Evolutionary conservation across 2,329 filamentous ascomycete species (phyloP).

Genomic region (Sarocladium kiliense): DNA sequence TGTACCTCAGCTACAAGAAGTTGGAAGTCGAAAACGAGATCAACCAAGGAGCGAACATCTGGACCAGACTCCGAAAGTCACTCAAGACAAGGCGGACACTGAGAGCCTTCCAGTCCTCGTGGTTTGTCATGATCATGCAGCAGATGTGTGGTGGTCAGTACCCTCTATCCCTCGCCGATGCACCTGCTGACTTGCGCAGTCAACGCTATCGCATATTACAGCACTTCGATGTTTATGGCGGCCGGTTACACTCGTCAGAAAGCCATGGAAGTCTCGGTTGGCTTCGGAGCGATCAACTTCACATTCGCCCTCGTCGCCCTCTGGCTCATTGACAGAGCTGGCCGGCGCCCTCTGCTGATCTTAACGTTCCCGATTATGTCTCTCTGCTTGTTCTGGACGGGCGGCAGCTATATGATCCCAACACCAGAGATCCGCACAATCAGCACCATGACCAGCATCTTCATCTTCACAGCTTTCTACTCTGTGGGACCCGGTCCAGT

Average conservation of each 20-base stretch:
- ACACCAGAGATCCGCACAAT: constrained; percentile 14
- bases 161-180: background rate
- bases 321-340: constrained; percentile 60
- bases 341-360: constrained; percentile 52
- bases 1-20: constrained; percentile 40
- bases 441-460: constrained; percentile 25
- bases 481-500: constrained; percentile 48
- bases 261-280: constrained; percentile 36
- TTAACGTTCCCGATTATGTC: constrained; percentile 62
- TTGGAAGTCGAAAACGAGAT: constrained; percentile 21
- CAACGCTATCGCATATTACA: constrained; percentile 47
- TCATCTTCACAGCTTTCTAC: constrained; percentile 29
- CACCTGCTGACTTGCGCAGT: constrained; percentile 22
- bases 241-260: constrained; percentile 33
- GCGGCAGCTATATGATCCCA: constrained; percentile 19
- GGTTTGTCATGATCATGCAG: constrained; percentile 30
- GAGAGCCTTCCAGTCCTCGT: constrained; percentile 26
- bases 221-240: constrained; percentile 38
- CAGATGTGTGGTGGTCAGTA: constrained; percentile 39
- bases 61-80: constrained; percentile 20
- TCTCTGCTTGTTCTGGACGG: constrained; percentile 28
- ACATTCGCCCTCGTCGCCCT: constrained; percentile 58
- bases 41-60: constrained; percentile 3
- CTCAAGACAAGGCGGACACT: constrained; percentile 24
- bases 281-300: constrained; percentile 53